These are phyloP conservation scores for Penstemon barbatus DNA, from an alignment of 257 asterid species.

Conservation along the genomic window DNA sequence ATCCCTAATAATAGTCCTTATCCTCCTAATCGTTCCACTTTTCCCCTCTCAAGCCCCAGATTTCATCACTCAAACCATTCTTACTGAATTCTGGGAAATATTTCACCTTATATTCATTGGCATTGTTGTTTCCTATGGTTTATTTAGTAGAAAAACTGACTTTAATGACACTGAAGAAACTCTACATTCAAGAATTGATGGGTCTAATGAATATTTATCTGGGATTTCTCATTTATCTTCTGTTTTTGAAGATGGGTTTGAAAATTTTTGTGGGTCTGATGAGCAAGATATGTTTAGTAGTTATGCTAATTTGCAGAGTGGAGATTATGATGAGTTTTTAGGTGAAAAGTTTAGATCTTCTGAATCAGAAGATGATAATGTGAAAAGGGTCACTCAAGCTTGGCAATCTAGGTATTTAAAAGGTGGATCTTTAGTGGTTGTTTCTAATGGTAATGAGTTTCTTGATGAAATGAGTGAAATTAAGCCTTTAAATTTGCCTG, in stretches of 20 bases:
- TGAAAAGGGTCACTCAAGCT: conserved; percentile 30
- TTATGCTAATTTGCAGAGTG: conserved; percentile 26
- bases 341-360: conserved; percentile 43
- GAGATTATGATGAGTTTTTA: conserved; percentile 9
- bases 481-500: conserved; percentile 76
- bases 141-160: conserved; percentile 56
- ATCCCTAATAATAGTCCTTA: conserved; percentile 42
- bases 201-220: conserved; percentile 37
- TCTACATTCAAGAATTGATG: conserved; percentile 32
- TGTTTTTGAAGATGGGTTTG: conserved; percentile 60
- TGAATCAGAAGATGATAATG: conserved; percentile 29
- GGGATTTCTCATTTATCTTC: conserved; percentile 56
- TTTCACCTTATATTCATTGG: conserved; percentile 78
- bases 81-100: conserved; percentile 68
- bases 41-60: conserved; percentile 81
- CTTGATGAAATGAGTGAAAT: conserved; percentile 43
- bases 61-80: conserved; percentile 42
- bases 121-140: conserved; percentile 71
- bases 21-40: conserved; percentile 56
- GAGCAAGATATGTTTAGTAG: conserved; percentile 36
- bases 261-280: conserved; percentile 47
- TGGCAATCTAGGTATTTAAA: conserved; percentile 46
- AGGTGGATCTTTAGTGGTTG: conserved; percentile 60
- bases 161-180: conserved; percentile 25
- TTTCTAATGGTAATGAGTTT: conserved; percentile 44